Evolutionary conservation across 306 rosid species (phyloP).

Genomic region (Trifolium dubium): DNA sequence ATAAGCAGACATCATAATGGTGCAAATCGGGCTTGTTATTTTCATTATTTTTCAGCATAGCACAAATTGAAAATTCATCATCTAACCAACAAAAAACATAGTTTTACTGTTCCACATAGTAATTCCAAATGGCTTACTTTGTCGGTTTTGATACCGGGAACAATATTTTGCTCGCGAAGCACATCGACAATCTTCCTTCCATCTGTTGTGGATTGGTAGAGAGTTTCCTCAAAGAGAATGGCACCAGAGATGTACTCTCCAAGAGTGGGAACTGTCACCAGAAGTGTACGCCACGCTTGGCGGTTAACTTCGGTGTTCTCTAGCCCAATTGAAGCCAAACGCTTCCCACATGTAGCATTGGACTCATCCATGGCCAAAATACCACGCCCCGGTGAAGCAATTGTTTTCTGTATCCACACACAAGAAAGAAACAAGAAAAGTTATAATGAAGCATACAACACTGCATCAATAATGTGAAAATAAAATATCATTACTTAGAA

Average conservation of each 20-base stretch:
- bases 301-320: conserved; percentile 93
- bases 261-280: conserved; percentile 64
- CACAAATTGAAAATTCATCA: neutral
- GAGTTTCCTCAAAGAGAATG: conserved; percentile 89
- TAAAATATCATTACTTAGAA: neutral
- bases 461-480: neutral
- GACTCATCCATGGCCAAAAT: conserved; percentile 97
- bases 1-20: neutral
- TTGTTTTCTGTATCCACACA: conserved; percentile 48
- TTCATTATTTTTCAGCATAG: conserved; percentile 1
- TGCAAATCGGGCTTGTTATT: neutral
- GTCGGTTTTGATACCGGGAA: conserved; percentile 88
- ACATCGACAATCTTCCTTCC: conserved; percentile 81
- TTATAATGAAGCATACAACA: neutral
- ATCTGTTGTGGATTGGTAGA: conserved; percentile 80
- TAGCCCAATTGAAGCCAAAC: conserved; percentile 82
- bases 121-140: conserved; percentile 55
- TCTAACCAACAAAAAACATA: neutral
- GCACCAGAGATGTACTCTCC: conserved; percentile 87
- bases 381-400: conserved; percentile 92
- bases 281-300: conserved; percentile 82
- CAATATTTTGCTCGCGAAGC: conserved; percentile 64
- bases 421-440: neutral
- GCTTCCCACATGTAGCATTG: conserved; percentile 88
- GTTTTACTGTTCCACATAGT: neutral